Conservation (phyloP, 2,329 filamentous ascomycete genomes). For the Sclerotinia glacialis region DNA sequence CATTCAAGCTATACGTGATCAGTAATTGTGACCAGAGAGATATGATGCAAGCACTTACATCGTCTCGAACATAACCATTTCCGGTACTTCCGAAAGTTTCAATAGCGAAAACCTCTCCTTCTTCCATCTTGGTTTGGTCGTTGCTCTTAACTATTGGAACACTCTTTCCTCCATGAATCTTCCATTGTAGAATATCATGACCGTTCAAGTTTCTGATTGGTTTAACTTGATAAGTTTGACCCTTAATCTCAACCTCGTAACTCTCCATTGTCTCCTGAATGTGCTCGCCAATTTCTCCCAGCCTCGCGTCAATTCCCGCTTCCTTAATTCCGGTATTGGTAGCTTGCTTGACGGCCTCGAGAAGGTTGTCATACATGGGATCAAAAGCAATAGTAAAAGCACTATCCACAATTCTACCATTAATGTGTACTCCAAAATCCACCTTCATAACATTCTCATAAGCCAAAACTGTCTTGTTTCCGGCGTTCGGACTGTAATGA, state of each 20-base stretch:
- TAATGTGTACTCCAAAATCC: slow-evolving; percentile 69
- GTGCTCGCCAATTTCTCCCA: slow-evolving; percentile 61
- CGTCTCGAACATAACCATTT: slow-evolving; percentile 81
- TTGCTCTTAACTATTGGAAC: slow-evolving; percentile 89
- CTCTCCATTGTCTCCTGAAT: slow-evolving; percentile 63
- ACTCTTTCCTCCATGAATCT: slow-evolving; percentile 89
- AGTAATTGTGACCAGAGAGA: slow-evolving; percentile 2
- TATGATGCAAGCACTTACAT: slow-evolving; percentile 52
- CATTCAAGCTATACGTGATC: slow-evolving; percentile 60
- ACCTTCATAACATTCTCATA: slow-evolving; percentile 71
- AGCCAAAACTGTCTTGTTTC: slow-evolving; percentile 70
- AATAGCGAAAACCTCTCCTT: slow-evolving; percentile 91
- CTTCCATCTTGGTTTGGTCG: slow-evolving; percentile 95
- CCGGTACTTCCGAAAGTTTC: slow-evolving; percentile 95
- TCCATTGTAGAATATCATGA: slow-evolving; percentile 85
- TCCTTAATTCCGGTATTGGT: slow-evolving; percentile 79
- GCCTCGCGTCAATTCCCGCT: slow-evolving; percentile 86
- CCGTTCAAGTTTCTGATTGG: slow-evolving; percentile 56
- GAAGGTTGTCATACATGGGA: slow-evolving; percentile 64
- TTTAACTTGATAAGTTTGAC: slow-evolving; percentile 53
- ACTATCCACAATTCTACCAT: slow-evolving; percentile 68
- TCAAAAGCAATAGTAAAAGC: slow-evolving; percentile 69
- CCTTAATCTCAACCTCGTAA: slow-evolving; percentile 56
- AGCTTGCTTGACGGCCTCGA: slow-evolving; percentile 64
- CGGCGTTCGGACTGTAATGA: slow-evolving; percentile 83